A percentile compares a stretch with the other conserved stretches of the same genome.
These are phyloP conservation scores for Botryotinia narcissicola DNA, from an alignment of 2,329 filamentous ascomycete species.

Conservation along the genomic window DNA sequence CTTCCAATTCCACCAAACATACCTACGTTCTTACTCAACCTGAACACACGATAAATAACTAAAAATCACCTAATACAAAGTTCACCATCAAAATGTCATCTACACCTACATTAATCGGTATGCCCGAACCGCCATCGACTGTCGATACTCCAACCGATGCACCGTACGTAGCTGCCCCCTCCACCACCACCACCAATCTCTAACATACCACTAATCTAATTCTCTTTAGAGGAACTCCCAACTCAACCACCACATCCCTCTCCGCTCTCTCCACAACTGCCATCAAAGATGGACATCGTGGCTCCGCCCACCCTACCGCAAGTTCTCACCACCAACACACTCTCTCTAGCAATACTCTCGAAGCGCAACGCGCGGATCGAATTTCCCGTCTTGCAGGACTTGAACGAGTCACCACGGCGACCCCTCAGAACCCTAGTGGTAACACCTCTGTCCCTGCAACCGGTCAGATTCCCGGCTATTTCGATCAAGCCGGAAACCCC, in stretches of 20 bases:
- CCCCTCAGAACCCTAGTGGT: constrained; percentile 43
- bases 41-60: not conserved
- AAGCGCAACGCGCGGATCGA: constrained; percentile 89
- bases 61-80: not conserved
- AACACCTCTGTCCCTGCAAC: constrained; percentile 29
- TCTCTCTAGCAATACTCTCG: constrained; percentile 69
- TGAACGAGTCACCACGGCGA: constrained; percentile 78
- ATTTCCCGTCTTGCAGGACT: constrained; percentile 94
- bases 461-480: constrained; percentile 64
- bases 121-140: constrained; percentile 78
- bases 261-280: constrained; percentile 89
- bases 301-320: constrained; percentile 64
- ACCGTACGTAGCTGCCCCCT: constrained; percentile 59
- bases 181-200: constrained; percentile 24
- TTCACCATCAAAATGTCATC: constrained; percentile 26
- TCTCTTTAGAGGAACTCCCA: constrained; percentile 76
- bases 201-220: constrained; percentile 26
- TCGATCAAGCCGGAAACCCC: constrained; percentile 71
- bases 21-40: not conserved
- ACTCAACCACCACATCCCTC: constrained; percentile 86
- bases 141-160: constrained; percentile 85
- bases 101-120: constrained; percentile 67
- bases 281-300: constrained; percentile 94
- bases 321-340: constrained; percentile 57
- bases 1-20: not conserved